phyloP scores from a whole-genome alignment of 2,329 filamentous ascomycete species.

The Stagonosporopsis vannaccii region DNA sequence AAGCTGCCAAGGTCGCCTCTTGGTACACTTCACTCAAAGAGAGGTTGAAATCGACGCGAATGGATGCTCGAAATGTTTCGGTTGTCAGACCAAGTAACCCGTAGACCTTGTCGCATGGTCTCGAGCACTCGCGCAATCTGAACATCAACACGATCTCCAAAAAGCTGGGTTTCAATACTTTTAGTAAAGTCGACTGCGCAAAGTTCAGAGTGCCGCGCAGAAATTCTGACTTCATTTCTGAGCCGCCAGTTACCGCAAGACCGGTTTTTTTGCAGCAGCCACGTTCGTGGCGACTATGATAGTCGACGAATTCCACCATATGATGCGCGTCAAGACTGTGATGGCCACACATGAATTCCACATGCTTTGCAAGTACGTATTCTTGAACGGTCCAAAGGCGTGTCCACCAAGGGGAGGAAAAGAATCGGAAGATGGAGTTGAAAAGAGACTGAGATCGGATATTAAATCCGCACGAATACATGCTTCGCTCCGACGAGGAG shows the following conservation, averaged over 20 bases:
- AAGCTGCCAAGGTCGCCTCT: not conserved
- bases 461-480: not conserved
- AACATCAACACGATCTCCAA: not conserved
- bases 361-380: not conserved
- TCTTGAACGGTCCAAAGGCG: conserved; percentile 9
- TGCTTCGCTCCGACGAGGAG: not conserved
- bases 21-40: not conserved
- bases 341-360: not conserved
- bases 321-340: not conserved
- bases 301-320: not conserved
- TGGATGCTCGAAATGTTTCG: not conserved
- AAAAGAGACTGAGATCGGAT: not conserved
- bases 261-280: too few species aligned
- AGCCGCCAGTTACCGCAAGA: too few species aligned
- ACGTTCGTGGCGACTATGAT: not conserved
- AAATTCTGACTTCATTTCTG: too few species aligned
- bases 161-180: not conserved
- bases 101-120: conserved; percentile 4
- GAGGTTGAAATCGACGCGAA: not conserved
- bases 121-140: not conserved
- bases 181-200: not conserved
- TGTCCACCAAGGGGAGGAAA: conserved; percentile 3
- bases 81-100: not conserved
- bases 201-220: too few species aligned
- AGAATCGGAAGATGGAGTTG: not conserved